phyloP scores from a whole-genome alignment of 2,329 filamentous ascomycete genomes.

The Talaromyces atroroseus region DNA sequence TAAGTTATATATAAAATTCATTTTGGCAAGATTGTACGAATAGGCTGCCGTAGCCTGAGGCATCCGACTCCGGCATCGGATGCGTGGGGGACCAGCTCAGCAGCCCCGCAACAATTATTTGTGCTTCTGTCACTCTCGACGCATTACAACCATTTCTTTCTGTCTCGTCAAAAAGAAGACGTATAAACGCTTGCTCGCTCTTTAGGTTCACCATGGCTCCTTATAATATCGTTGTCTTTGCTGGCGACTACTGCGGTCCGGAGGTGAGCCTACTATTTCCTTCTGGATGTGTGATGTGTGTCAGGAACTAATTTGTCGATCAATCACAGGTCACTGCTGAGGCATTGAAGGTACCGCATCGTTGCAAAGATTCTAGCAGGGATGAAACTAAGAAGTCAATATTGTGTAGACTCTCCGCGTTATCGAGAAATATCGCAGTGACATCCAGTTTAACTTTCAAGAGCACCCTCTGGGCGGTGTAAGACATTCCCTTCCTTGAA shows the following conservation, averaged over 20 bases:
- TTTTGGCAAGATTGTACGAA: too few relatives aligned
- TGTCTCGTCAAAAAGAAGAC: neutral
- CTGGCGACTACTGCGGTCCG: constrained; percentile 77
- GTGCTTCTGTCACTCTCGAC: neutral
- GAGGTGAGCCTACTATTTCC: constrained; percentile 54
- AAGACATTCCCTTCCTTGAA: constrained; percentile 37
- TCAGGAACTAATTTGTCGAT: constrained; percentile 1
- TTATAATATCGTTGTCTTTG: constrained; percentile 76
- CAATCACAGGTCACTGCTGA: constrained; percentile 67
- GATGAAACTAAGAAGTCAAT: neutral
- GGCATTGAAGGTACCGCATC: constrained; percentile 65
- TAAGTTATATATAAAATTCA: too few relatives aligned
- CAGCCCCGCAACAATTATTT: neutral
- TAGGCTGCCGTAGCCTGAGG: too few relatives aligned
- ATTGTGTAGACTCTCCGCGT: constrained; percentile 69
- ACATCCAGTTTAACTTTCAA: constrained; percentile 80
- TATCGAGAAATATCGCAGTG: constrained; percentile 65
- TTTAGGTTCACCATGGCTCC: constrained; percentile 53
- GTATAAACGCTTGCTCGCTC: neutral
- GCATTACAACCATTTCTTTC: neutral
- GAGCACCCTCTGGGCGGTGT: constrained; percentile 89
- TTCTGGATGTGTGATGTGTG: too few relatives aligned
- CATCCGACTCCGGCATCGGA: constrained; percentile 7
- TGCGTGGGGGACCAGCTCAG: too few relatives aligned
- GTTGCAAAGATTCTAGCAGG: neutral